Evolutionary conservation across 495 filamentous ascomycete species (phyloP).

Genomic region (Neurospora discreta): DNA sequence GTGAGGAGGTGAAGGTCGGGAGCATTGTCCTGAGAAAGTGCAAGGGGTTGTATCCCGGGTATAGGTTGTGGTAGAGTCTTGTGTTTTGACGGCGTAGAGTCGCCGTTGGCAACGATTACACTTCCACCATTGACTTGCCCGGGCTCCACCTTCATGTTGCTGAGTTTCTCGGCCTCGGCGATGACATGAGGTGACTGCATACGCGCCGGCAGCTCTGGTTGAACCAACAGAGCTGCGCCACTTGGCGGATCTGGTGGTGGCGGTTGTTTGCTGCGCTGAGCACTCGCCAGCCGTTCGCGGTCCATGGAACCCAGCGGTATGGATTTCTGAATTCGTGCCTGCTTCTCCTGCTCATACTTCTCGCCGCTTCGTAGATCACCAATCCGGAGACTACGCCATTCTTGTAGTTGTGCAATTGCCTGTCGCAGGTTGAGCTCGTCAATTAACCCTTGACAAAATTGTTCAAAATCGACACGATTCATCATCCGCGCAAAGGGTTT

Average conservation of each 20-base stretch:
- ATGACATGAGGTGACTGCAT: slow-evolving; percentile 9
- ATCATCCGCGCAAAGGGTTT: slow-evolving; percentile 97
- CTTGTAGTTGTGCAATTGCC: slow-evolving; percentile 83
- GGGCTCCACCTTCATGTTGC: slow-evolving; percentile 17
- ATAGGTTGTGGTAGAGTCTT: slow-evolving; percentile 36
- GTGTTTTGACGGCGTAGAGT: slow-evolving; percentile 22
- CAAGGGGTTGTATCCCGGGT: slow-evolving; percentile 50
- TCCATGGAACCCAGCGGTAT: slow-evolving; percentile 70
- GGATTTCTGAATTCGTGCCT: slow-evolving; percentile 56
- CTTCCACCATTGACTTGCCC: slow-evolving; percentile 31
- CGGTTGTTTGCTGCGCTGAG: slow-evolving; percentile 45
- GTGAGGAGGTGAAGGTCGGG: slow-evolving; percentile 80
- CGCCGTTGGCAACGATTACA: slow-evolving; percentile 28
- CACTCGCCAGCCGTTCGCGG: slow-evolving; percentile 56
- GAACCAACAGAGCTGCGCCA: slow-evolving; percentile 59
- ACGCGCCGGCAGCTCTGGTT: slow-evolving; percentile 61
- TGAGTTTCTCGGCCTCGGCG: slow-evolving; percentile 1
- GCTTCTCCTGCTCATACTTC: slow-evolving; percentile 91
- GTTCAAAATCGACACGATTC: slow-evolving; percentile 83
- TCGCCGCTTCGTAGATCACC: slow-evolving; percentile 76
- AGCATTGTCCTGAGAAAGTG: slow-evolving; percentile 63
- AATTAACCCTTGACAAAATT: slow-evolving; percentile 68
- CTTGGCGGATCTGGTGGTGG: slow-evolving; percentile 57
- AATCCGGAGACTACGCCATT: slow-evolving; percentile 81
- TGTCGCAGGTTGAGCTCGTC: slow-evolving; percentile 86